Base-by-base conservation (phyloP, 441 rosid species). In the Daphne laureola region DNA sequence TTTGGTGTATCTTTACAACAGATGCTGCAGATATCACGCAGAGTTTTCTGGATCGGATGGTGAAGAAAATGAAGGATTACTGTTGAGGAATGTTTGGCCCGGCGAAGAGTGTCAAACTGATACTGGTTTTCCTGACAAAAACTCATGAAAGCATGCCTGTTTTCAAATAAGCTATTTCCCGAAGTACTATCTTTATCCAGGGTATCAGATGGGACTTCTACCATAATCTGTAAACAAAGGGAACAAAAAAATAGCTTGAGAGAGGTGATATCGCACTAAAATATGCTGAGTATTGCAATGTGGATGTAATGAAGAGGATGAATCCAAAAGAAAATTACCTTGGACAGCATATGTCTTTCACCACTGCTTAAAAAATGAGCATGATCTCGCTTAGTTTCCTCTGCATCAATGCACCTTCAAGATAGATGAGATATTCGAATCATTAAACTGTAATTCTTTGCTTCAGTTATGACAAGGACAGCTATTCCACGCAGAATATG, bases 31-130 rank as follows among this genome's bases (percentile, higher is more conserved):
- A 52, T 35, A 36, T 51, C 14, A 57, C 35, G 58, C 26, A 43
- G 27, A 14, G 46, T 5, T 5, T 55, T 54, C 49, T 57, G 16
- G 14, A 35, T 61, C 50, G 70, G 74, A 57, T 63, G 64, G 51
- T 64, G 74, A 46, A 82, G 86, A 65, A 74, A 68, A 70, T 86
- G 71, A 44, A 90, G 72, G 65, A 86, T 72, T 93, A 86, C 84
- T 95, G 86, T 84, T 2, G 93, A 77, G 40, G 97, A 80, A 70
- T 78, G 64, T 69, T 90, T 90, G 63, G 93, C 93, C 43, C 78
- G 78, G 46, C 93, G 78, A 58, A 84, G 83, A 4, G 79, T 66
- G 72, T 90, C 82, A 43, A 86, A 90, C 59, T 75, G 77, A 67
- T 82, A 78, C 53, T 72, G 57, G 54, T 82, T 63, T 50, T 58